A percentile compares a stretch with the other conserved stretches of the same genome.
Conservation (phyloP, 495 filamentous ascomycete genomes). For the Xylaria acuta region DNA sequence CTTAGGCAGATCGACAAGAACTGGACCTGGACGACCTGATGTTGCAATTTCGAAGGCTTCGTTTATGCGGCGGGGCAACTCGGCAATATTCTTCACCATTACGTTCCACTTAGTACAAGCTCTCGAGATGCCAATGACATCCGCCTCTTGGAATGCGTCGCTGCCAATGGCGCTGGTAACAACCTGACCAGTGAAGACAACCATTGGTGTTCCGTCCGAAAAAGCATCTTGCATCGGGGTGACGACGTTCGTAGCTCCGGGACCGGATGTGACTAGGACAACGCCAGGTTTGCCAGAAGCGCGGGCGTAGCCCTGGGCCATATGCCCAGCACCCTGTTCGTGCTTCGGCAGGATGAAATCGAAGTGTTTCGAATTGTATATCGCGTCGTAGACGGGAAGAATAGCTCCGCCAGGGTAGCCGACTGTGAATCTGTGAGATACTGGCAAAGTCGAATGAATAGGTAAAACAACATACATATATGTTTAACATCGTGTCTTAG, state of each 20-base stretch:
- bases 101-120: slow-evolving; percentile 88
- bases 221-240: slow-evolving; percentile 82
- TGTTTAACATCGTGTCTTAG: slow-evolving; percentile 88
- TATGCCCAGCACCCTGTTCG: slow-evolving; percentile 82
- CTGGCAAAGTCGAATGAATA: slow-evolving; percentile 10
- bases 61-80: slow-evolving; percentile 66
- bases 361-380: slow-evolving; percentile 81
- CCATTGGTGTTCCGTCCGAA: slow-evolving; percentile 78
- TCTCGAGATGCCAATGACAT: slow-evolving; percentile 74
- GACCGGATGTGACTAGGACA: slow-evolving; percentile 79
- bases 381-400: slow-evolving; percentile 84
- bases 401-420: slow-evolving; percentile 82
- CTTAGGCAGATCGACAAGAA: slow-evolving; percentile 80
- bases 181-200: slow-evolving; percentile 82
- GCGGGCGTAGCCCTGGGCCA: slow-evolving; percentile 81
- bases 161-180: slow-evolving; percentile 69
- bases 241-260: slow-evolving; percentile 79
- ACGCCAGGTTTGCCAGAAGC: slow-evolving; percentile 78
- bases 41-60: slow-evolving; percentile 88
- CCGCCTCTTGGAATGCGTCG: slow-evolving; percentile 74
- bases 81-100: slow-evolving; percentile 65
- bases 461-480: slow-evolving; percentile 68
- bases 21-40: slow-evolving; percentile 76
- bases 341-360: slow-evolving; percentile 80
- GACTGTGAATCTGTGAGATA: slow-evolving; percentile 45